Evolutionary conservation across 1,139 yeast genomes (phyloP).

Genomic region (Yamadazyma mexicana): DNA sequence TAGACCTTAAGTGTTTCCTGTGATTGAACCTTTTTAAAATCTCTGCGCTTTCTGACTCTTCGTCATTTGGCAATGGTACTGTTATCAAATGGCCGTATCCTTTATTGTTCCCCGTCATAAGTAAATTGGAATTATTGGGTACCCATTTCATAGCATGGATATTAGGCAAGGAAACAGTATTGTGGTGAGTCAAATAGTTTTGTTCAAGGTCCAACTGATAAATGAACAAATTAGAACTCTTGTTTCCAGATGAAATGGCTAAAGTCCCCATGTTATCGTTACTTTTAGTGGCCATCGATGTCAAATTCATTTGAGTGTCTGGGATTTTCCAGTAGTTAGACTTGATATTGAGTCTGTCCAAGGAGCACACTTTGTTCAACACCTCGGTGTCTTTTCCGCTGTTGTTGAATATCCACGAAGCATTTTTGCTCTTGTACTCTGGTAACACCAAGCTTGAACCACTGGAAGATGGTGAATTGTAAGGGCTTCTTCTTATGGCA

Average conservation of each 20-base stretch:
- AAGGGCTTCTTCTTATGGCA: constrained; percentile 38
- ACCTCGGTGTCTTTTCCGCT: constrained; percentile 32
- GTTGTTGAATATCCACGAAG: constrained; percentile 28
- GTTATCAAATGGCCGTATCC: constrained; percentile 70
- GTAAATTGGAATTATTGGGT: constrained; percentile 30
- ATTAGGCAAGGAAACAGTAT: constrained; percentile 70
- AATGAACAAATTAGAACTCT: constrained; percentile 58
- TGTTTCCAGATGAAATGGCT: constrained; percentile 65
- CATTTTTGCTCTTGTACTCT: constrained; percentile 8
- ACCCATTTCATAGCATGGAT: constrained; percentile 71
- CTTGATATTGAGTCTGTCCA: constrained; percentile 44
- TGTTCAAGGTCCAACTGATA: constrained; percentile 53
- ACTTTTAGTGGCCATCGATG: constrained; percentile 43
- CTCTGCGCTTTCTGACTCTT: constrained; percentile 60
- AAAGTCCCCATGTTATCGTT: constrained; percentile 40
- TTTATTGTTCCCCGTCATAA: constrained; percentile 69
- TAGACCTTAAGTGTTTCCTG: constrained; percentile 50
- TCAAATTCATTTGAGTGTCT: constrained; percentile 55
- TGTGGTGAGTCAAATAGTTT: constrained; percentile 63
- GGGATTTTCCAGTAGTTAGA: constrained; percentile 76
- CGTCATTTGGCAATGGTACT: constrained; percentile 44
- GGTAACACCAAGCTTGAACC: constrained; percentile 6
- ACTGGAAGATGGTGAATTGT: constrained; percentile 31
- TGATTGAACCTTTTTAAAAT: constrained; percentile 76
- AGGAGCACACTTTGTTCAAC: constrained; percentile 41